Percentiles rank a stretch among this genome's conserved stretches.
Evolutionary conservation across 768 basidiomycete genomes (phyloP).

Genomic region (Russula vinacea): DNA sequence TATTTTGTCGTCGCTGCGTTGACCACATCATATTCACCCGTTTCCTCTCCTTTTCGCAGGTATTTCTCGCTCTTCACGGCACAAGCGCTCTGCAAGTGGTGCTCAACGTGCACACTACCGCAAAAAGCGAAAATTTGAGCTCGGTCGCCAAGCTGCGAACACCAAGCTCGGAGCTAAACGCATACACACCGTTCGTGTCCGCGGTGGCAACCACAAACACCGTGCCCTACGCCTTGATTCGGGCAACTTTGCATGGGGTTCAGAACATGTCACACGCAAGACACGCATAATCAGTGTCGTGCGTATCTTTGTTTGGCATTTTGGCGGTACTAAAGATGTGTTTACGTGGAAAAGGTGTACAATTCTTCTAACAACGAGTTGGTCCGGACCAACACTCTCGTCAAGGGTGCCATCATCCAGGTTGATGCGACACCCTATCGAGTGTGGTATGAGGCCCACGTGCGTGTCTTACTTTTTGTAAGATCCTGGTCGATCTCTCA

Average conservation of each 20-base stretch:
- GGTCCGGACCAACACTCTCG: conserved; percentile 98
- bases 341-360: conserved; percentile 66
- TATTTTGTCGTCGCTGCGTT: background rate
- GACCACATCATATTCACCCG: conserved; percentile 3
- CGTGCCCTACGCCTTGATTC: conserved; percentile 94
- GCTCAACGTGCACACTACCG: conserved; percentile 93
- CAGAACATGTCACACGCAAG: conserved; percentile 91
- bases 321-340: background rate
- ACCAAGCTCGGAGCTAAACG: conserved; percentile 97
- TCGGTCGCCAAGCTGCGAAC: conserved; percentile 95
- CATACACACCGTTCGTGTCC: conserved; percentile 89
- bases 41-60: conserved; percentile 46
- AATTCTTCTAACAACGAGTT: conserved; percentile 99
- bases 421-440: conserved; percentile 98
- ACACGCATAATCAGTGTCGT: conserved; percentile 96
- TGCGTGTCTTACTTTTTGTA: conserved; percentile 44
- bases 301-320: conserved; percentile 38
- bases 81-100: conserved; percentile 94
- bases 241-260: conserved; percentile 99
- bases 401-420: conserved; percentile 95
- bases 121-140: conserved; percentile 99
- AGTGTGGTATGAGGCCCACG: conserved; percentile 99
- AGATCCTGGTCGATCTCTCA: conserved; percentile 15
- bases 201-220: conserved; percentile 94
- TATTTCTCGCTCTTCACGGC: conserved; percentile 95